Evolutionary conservation across 176 grass and related monocot genomes (phyloP).

Genomic region (Ananas comosus): DNA sequence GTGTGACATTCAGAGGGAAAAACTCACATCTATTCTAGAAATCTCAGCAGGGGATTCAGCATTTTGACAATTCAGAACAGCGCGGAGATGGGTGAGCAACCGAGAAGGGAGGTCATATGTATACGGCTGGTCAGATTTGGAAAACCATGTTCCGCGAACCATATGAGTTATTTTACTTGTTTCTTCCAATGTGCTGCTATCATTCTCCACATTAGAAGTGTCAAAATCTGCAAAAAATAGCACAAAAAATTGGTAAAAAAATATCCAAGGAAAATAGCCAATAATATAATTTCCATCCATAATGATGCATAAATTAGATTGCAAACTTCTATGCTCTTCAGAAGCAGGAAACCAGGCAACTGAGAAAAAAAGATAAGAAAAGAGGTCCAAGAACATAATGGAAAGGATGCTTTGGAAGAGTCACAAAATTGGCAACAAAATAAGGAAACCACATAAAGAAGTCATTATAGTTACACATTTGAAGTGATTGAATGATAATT

Average conservation of each 20-base stretch:
- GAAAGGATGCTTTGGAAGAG: too few relatives aligned
- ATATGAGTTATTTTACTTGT: slow-evolving; percentile 44
- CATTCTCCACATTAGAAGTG: slow-evolving; percentile 24
- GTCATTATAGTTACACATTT: neutral
- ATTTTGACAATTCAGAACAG: slow-evolving; percentile 38
- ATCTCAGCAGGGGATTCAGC: slow-evolving; percentile 16
- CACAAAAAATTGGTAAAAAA: neutral
- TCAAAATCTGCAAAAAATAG: slow-evolving; percentile 53
- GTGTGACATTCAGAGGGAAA: neutral
- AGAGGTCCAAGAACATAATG: too few relatives aligned
- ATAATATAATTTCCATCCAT: neutral
- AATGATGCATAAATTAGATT: neutral
- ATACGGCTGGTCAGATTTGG: slow-evolving; percentile 24
- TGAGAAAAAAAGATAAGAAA: too few relatives aligned
- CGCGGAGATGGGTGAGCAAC: slow-evolving; percentile 62
- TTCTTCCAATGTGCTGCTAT: slow-evolving; percentile 12
- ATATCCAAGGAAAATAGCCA: neutral
- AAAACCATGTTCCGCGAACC: slow-evolving; percentile 83
- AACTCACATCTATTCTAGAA: slow-evolving; percentile 33
- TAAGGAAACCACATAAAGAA: neutral
- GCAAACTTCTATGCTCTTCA: neutral
- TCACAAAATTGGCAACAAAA: too few relatives aligned
- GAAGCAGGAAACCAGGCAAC: too few relatives aligned
- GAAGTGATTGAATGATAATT: neutral
- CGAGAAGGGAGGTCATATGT: slow-evolving; percentile 51